These are phyloP conservation scores for Exophiala sp. DNA, from an alignment of 2,329 filamentous ascomycete species.

Conservation along the genomic window DNA sequence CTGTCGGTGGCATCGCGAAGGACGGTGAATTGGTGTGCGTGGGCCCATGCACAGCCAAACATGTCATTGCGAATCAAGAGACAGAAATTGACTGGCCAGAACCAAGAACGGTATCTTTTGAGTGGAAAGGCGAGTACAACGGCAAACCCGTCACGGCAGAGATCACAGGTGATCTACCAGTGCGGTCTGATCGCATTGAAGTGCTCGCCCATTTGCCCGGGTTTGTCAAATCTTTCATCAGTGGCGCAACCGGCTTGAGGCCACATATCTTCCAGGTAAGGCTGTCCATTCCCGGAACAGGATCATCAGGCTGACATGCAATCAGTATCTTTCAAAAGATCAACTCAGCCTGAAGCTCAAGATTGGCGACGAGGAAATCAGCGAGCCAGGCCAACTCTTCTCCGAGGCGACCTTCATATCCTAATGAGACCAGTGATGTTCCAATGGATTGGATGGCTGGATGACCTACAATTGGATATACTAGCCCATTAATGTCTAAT, in stretches of 20 bases:
- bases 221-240: constrained; percentile 91
- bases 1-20: constrained; percentile 71
- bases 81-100: constrained; percentile 81
- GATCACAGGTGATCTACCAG: constrained; percentile 62
- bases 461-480: constrained; percentile 33
- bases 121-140: constrained; percentile 71
- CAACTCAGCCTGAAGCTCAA: constrained; percentile 74
- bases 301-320: not conserved
- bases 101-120: constrained; percentile 66
- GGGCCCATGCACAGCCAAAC: constrained; percentile 60
- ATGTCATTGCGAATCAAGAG: constrained; percentile 66
- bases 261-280: constrained; percentile 95
- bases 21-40: constrained; percentile 74
- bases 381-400: constrained; percentile 74
- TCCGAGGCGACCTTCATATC: constrained; percentile 96
- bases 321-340: constrained; percentile 63
- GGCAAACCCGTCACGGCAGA: constrained; percentile 65
- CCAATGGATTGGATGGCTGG: constrained; percentile 25
- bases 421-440: constrained; percentile 30
- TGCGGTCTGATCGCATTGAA: constrained; percentile 75
- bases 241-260: constrained; percentile 80
- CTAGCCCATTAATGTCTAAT: constrained; percentile 28
- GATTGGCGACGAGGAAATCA: constrained; percentile 69
- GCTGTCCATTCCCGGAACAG: not conserved
- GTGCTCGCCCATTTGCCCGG: constrained; percentile 95